Evolutionary conservation across 2,329 filamentous ascomycete genomes (phyloP).

Genomic region (Verruconis gallopava): DNA sequence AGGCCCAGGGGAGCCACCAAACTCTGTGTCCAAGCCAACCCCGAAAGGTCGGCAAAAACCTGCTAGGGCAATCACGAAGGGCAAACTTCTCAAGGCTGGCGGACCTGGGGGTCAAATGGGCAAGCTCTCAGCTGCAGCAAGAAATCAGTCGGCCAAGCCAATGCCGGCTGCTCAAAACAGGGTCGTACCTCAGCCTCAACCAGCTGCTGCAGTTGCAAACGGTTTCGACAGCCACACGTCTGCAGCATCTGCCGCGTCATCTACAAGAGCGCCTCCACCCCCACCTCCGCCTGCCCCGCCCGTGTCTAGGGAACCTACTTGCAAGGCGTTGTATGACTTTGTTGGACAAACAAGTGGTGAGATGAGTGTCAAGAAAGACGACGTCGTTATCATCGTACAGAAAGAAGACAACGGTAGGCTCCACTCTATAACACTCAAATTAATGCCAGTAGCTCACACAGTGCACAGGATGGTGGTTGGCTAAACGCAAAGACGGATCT

Average conservation of each 20-base stretch:
- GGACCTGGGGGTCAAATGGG: slow-evolving; percentile 73
- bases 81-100: slow-evolving; percentile 82
- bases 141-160: slow-evolving; percentile 24
- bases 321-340: slow-evolving; percentile 89
- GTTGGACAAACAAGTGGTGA: slow-evolving; percentile 73
- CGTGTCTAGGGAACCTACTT: slow-evolving; percentile 57
- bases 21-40: slow-evolving; percentile 69
- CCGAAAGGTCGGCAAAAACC: slow-evolving; percentile 78
- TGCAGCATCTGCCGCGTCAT: slow-evolving; percentile 26
- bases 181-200: slow-evolving; percentile 18
- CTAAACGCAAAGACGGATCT: slow-evolving; percentile 52
- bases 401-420: slow-evolving; percentile 85
- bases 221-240: slow-evolving; percentile 29
- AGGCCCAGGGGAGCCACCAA: slow-evolving; percentile 67
- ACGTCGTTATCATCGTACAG: slow-evolving; percentile 78
- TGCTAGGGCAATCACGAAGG: slow-evolving; percentile 80
- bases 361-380: slow-evolving; percentile 63
- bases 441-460: background rate
- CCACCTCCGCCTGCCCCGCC: slow-evolving; percentile 49
- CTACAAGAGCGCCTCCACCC: slow-evolving; percentile 43
- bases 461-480: slow-evolving; percentile 84
- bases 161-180: slow-evolving; percentile 23
- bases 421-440: background rate
- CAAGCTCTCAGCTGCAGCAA: slow-evolving; percentile 42
- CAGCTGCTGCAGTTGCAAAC: slow-evolving; percentile 14